Percentiles rank a stretch among this genome's conserved stretches.
phyloP scores from a whole-genome alignment of 1,284 basidiomycete species.

The Abortiporus biennis region DNA sequence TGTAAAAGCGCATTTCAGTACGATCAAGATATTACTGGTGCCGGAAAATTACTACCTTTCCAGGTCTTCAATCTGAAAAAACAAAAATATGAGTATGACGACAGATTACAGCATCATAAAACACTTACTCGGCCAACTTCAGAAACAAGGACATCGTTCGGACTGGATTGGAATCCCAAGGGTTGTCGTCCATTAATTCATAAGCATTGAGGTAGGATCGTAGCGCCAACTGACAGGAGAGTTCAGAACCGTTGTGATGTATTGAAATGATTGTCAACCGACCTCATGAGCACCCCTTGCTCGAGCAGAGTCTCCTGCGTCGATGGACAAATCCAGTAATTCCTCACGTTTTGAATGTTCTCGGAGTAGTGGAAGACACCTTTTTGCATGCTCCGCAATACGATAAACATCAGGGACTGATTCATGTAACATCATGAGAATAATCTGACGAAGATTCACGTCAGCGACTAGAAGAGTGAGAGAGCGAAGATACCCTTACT shows the following conservation, averaged over 20 bases:
- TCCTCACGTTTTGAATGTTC: constrained; percentile 57
- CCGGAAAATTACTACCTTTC: constrained; percentile 37
- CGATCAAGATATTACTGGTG: not conserved
- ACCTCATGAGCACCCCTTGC: constrained; percentile 69
- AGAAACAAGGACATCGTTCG: constrained; percentile 47
- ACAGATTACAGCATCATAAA: too few relatives aligned
- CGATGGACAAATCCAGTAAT: constrained; percentile 50
- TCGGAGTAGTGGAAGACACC: constrained; percentile 56
- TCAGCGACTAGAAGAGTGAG: not conserved
- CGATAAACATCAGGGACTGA: constrained; percentile 54
- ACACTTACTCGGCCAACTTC: constrained; percentile 55
- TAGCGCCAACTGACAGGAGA: constrained; percentile 41
- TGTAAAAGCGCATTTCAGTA: too few relatives aligned
- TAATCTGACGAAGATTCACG: constrained; percentile 36
- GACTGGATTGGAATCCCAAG: constrained; percentile 44
- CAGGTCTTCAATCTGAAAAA: constrained; percentile 47
- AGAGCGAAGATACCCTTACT: constrained; percentile 25
- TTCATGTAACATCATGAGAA: constrained; percentile 66
- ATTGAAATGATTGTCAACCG: constrained; percentile 7
- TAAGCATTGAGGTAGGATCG: constrained; percentile 54
- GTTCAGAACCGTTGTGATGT: not conserved
- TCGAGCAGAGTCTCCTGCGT: constrained; percentile 65
- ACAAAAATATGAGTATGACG: constrained; percentile 1
- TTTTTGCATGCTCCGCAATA: constrained; percentile 61
- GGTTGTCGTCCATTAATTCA: constrained; percentile 43